Conservation (phyloP, 129 eudicot genomes). For the Tagetes patula region DNA sequence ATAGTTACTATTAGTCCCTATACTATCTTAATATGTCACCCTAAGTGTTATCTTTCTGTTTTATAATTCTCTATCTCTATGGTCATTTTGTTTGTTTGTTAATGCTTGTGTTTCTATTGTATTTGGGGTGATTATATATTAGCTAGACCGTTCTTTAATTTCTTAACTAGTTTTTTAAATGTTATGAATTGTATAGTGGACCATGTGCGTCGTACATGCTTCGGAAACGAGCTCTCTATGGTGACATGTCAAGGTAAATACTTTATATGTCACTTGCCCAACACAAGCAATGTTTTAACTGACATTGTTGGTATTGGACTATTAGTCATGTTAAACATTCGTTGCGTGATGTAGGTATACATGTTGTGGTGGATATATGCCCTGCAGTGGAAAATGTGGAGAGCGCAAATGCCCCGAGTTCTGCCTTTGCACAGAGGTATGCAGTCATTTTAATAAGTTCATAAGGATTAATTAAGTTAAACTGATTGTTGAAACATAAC, state of each 20-base stretch:
- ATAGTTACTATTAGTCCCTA: slow-evolving; percentile 16
- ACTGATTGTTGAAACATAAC: slow-evolving; percentile 40
- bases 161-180: neutral
- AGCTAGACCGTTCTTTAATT: neutral
- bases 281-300: too few species aligned
- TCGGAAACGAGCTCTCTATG: slow-evolving; percentile 92
- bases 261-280: neutral
- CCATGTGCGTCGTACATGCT: slow-evolving; percentile 88
- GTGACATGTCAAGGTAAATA: slow-evolving; percentile 84
- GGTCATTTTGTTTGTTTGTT: neutral
- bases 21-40: neutral
- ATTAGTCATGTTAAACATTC: neutral
- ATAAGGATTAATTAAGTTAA: neutral
- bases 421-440: slow-evolving; percentile 91
- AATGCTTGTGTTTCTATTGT: neutral
- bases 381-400: slow-evolving; percentile 93
- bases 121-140: neutral
- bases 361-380: slow-evolving; percentile 92
- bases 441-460: neutral
- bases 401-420: slow-evolving; percentile 81
- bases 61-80: neutral
- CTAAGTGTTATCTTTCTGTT: neutral
- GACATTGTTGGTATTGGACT: neutral
- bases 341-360: slow-evolving; percentile 46
- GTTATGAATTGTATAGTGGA: slow-evolving; percentile 39